These are phyloP conservation scores for Mycena galericulata DNA, from an alignment of 768 basidiomycete species.

Conservation along the genomic window DNA sequence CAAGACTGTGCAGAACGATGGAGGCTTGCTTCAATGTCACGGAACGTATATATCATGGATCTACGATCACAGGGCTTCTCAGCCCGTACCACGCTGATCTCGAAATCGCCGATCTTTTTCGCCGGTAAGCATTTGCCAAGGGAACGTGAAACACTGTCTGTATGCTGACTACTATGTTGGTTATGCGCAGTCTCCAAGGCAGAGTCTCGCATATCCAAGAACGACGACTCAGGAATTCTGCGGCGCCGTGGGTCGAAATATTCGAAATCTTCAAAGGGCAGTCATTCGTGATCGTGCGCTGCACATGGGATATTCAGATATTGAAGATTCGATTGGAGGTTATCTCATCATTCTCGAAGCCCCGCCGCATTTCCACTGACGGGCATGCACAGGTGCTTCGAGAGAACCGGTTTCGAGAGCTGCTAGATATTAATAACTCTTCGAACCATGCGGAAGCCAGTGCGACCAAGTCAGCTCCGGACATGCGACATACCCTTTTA, in stretches of 20 bases:
- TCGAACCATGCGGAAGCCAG: background rate
- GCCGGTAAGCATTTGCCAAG: background rate
- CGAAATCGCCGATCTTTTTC: background rate
- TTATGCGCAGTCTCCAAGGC: constrained; percentile 10
- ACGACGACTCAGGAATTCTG: background rate
- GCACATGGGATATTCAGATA: constrained; percentile 7
- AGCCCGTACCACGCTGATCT: background rate
- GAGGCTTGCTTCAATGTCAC: background rate
- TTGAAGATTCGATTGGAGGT: constrained; percentile 18
- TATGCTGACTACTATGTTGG: background rate
- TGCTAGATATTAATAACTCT: background rate
- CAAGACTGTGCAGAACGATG: background rate
- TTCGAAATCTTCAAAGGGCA: constrained; percentile 4
- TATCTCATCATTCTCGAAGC: background rate
- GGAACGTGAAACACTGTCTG: no score
- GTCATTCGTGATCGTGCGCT: background rate
- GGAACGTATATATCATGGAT: constrained; percentile 5
- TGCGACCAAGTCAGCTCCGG: no score
- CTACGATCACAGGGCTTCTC: background rate
- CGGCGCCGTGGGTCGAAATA: background rate
- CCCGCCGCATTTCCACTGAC: background rate
- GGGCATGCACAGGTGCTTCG: background rate
- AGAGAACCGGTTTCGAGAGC: constrained; percentile 5
- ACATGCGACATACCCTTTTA: constrained; percentile 7
- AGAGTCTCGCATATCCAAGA: constrained; percentile 15